These are phyloP conservation scores for Starmerella powellii DNA, from an alignment of 805 yeast species.

Conservation along the genomic window DNA sequence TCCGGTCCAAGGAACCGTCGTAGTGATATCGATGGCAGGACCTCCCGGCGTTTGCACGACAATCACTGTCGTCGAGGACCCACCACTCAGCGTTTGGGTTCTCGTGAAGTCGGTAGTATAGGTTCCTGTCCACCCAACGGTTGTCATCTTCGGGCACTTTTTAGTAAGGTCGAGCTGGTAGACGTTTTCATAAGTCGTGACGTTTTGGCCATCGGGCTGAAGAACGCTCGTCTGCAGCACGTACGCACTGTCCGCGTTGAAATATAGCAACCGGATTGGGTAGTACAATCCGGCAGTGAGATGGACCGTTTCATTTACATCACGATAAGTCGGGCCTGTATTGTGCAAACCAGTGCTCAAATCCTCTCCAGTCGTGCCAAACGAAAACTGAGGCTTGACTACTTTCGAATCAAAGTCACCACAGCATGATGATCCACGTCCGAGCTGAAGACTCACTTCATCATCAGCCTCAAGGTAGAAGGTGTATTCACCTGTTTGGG, in stretches of 20 bases:
- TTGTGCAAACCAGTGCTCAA: no score
- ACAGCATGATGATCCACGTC: constrained; percentile 2
- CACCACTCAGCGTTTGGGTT: background rate
- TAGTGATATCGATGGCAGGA: background rate
- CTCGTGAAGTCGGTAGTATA: constrained; percentile 4
- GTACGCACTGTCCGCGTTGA: background rate
- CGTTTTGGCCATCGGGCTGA: constrained; percentile 4
- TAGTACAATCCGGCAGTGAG: constrained; percentile 2
- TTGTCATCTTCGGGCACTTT: constrained; percentile 3
- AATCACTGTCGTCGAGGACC: background rate
- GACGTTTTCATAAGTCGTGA: background rate
- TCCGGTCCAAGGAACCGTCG: constrained; percentile 4
- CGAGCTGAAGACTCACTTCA: constrained; percentile 2
- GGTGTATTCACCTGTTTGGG: background rate
- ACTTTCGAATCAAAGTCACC: constrained; percentile 1
- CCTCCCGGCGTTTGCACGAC: background rate
- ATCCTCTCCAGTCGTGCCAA: no score
- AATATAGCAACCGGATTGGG: constrained; percentile 6
- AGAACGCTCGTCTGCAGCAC: background rate
- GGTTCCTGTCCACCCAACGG: constrained; percentile 2
- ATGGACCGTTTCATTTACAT: background rate
- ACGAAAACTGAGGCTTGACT: background rate
- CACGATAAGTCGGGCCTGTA: no score
- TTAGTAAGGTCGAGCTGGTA: background rate
- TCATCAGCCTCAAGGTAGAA: background rate